Conservation (phyloP, 2,329 filamentous ascomycete genomes). For the Penicillium sp. region DNA sequence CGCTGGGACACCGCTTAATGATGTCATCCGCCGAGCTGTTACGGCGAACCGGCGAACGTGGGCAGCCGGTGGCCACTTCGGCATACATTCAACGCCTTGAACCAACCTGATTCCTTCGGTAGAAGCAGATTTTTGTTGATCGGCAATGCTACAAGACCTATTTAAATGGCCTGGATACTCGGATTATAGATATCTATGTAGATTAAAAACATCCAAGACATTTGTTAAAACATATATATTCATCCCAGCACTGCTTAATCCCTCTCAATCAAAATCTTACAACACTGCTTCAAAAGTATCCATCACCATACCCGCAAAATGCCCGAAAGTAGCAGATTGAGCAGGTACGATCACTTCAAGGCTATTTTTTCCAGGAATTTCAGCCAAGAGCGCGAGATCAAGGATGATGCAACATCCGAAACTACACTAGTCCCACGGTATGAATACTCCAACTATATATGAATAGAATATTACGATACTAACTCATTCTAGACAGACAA, state of each 20-base stretch:
- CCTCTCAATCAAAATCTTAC: neutral
- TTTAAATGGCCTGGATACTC: neutral
- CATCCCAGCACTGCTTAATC: neutral
- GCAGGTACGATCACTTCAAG: neutral
- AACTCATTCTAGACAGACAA: neutral
- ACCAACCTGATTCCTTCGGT: neutral
- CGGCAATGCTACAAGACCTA: neutral
- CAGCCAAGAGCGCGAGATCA: neutral
- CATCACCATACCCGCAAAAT: neutral
- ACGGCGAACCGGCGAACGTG: neutral
- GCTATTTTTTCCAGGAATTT: neutral
- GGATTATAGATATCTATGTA: neutral
- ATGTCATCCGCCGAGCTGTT: slow-evolving; percentile 1
- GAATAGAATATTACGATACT: neutral
- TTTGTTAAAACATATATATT: neutral
- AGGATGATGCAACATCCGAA: slow-evolving; percentile 4
- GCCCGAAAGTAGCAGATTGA: neutral
- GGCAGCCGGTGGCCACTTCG: neutral
- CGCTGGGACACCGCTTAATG: neutral
- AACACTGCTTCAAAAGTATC: neutral
- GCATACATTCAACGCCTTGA: too few relatives aligned
- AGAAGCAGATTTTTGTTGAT: neutral
- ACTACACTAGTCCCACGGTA: slow-evolving; percentile 3
- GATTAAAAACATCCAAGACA: neutral
- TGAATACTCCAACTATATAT: neutral